A percentile compares a stretch with the other conserved stretches of the same genome.
Evolutionary conservation across 2,329 filamentous ascomycete species (phyloP).

Genomic region (Diaporthe australafricana): DNA sequence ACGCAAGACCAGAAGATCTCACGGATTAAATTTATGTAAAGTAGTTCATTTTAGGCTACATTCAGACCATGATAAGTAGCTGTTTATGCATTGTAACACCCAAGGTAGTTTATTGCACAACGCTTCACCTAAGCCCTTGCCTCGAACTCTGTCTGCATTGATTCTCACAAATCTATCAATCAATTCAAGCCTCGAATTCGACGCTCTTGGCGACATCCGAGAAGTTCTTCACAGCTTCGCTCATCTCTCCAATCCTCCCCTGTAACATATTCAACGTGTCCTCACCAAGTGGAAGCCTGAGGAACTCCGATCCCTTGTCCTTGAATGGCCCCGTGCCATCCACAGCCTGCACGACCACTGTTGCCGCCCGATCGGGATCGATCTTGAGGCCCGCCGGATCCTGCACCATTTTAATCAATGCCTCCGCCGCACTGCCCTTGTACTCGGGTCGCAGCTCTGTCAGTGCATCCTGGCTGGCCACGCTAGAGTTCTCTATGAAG

Average conservation of each 20-base stretch:
- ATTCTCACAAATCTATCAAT: too few relatives aligned
- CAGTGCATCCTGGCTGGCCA: too few relatives aligned
- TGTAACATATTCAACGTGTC: neutral
- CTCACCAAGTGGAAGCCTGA: conserved; percentile 24
- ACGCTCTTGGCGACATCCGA: conserved; percentile 10
- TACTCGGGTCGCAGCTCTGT: conserved; percentile 8
- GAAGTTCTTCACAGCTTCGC: neutral
- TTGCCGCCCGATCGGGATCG: conserved; percentile 23
- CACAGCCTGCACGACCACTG: conserved; percentile 26
- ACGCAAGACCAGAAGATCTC: too few relatives aligned
- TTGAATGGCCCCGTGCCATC: conserved; percentile 32
- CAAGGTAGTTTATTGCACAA: too few relatives aligned
- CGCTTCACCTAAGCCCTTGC: too few relatives aligned
- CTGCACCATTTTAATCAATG: neutral
- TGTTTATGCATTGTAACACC: too few relatives aligned
- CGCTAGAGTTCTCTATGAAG: conserved; percentile 12
- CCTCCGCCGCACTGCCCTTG: conserved; percentile 8
- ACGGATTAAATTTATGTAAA: too few relatives aligned
- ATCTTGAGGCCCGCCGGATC: neutral
- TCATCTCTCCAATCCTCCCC: conserved; percentile 13
- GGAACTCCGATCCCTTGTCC: neutral
- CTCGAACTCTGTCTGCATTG: too few relatives aligned
- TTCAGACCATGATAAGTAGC: too few relatives aligned
- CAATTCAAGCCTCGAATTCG: neutral
- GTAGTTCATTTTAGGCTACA: too few relatives aligned